These are phyloP conservation scores for Chaetomium sp. DNA, from an alignment of 2,329 filamentous ascomycete genomes.

Conservation along the genomic window DNA sequence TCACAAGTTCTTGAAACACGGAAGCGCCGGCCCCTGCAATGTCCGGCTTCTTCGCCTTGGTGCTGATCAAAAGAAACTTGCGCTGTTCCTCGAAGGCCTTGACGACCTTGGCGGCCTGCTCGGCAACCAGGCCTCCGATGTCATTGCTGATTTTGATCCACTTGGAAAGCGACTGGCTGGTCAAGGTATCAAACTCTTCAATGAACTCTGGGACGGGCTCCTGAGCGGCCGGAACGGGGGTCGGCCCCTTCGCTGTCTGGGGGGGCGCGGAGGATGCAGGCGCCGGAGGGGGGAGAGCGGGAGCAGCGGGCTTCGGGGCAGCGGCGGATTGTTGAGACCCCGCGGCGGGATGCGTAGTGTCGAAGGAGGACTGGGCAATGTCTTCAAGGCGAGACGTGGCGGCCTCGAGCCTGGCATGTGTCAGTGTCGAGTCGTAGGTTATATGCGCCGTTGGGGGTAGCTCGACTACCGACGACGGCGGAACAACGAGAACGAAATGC, in stretches of 20 bases:
- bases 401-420: slow-evolving; percentile 75
- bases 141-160: slow-evolving; percentile 74
- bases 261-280: slow-evolving; percentile 15
- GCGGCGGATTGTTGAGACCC: slow-evolving; percentile 21
- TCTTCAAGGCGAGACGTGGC: slow-evolving; percentile 94
- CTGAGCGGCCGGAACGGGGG: slow-evolving; percentile 32
- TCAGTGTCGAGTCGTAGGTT: slow-evolving; percentile 39
- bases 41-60: slow-evolving; percentile 88
- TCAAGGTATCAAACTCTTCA: slow-evolving; percentile 78
- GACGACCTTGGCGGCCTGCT: slow-evolving; percentile 59
- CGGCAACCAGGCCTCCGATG: slow-evolving; percentile 68
- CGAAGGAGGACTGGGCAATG: slow-evolving; percentile 72
- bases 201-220: slow-evolving; percentile 69
- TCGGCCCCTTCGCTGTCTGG: slow-evolving; percentile 21
- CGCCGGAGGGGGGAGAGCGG: slow-evolving; percentile 29
- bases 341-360: slow-evolving; percentile 48
- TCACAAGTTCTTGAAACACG: slow-evolving; percentile 69
- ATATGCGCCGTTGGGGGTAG: slow-evolving; percentile 6
- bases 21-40: slow-evolving; percentile 52
- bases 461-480: neutral
- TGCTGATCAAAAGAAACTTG: slow-evolving; percentile 79
- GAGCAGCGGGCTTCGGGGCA: slow-evolving; percentile 31
- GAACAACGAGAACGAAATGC: slow-evolving; percentile 24
- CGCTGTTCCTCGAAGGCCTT: slow-evolving; percentile 76
- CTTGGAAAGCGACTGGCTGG: slow-evolving; percentile 65